Base-by-base conservation (phyloP, 192 early-diverging fungal species). In the Spizellomyces sp. region DNA sequence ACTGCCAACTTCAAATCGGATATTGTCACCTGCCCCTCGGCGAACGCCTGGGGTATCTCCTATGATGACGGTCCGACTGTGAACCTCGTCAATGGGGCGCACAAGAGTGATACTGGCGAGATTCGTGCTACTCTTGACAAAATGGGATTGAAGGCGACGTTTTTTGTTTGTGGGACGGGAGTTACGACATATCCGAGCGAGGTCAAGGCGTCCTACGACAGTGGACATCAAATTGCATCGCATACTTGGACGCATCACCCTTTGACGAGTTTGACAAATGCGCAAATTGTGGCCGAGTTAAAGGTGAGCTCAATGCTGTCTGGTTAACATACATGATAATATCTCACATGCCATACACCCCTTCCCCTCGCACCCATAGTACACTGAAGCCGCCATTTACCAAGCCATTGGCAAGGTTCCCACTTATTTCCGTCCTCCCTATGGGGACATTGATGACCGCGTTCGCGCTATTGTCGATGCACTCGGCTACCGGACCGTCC, bases 391-490 rank as follows among this genome's bases (percentile, higher is more conserved):
- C 5, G 50, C 71, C 41, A 84, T 85, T 47, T 81, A 80, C 70
- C 45, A 77, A 12, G 61, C 71, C 56, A 85, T 76, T 57, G 79
- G 79, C 42, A 65, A 77, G 22, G 80, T 83, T 62, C 81, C 86
- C 44, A 64, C 64, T 56, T 77, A 80, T 63, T 86, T 82, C 80
- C 84, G 90, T 14, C 88, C 88, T 27, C 88, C 90, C 27, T 88
- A 89, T 60, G 90, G 90, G 9, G 90, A 93, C 71, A 77, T 90
- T 45, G 90, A 92, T 68, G 88, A 92, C 70, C 86, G 89, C 60
- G 83, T 92, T 15, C 84, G 92, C 15, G 77, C 72, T 62, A 89
- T 93, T 45, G 80, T 81, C 19, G 47, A 63, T 8, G 84, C 90
- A 59, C 69, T 93, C 64, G 90, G 82, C 17, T 78, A 83, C 70